These are phyloP conservation scores for Camelina sativa DNA, from an alignment of 345 rosid genomes.

Conservation along the genomic window DNA sequence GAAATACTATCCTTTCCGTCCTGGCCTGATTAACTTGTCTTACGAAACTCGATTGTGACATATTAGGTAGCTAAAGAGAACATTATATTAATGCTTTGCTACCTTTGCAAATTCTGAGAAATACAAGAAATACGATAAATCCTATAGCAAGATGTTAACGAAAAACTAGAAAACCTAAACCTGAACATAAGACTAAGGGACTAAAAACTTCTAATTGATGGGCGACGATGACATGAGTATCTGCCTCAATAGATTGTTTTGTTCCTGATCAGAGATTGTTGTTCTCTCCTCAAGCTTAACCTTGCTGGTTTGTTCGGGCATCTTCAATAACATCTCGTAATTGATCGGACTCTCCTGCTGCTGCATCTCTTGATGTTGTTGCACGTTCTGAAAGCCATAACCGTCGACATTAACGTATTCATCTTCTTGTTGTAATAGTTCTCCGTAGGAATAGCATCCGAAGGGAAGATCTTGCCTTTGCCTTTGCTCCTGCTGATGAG, in stretches of 20 bases:
- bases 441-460: conserved; percentile 18
- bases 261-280: conserved; percentile 12
- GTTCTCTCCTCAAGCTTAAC: conserved; percentile 29
- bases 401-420: conserved; percentile 4
- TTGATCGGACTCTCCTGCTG: conserved; percentile 23
- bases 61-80: too few species aligned
- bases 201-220: background rate
- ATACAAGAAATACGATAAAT: background rate
- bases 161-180: conserved; percentile 1
- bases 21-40: background rate
- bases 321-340: conserved; percentile 17
- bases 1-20: conserved; percentile 8
- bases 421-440: conserved; percentile 1
- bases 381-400: conserved; percentile 17
- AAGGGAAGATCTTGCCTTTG: conserved; percentile 21
- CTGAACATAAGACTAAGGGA: background rate
- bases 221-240: background rate
- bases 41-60: background rate
- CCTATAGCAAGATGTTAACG: background rate
- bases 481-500: conserved; percentile 19
- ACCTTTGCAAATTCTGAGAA: background rate
- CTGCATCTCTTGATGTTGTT: conserved; percentile 4
- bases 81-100: too few species aligned
- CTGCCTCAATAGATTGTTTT: conserved; percentile 1
- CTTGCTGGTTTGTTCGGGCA: background rate